Evolutionary conservation across 495 filamentous ascomycete genomes (phyloP).

Genomic region (Penicillium flavigenum): DNA sequence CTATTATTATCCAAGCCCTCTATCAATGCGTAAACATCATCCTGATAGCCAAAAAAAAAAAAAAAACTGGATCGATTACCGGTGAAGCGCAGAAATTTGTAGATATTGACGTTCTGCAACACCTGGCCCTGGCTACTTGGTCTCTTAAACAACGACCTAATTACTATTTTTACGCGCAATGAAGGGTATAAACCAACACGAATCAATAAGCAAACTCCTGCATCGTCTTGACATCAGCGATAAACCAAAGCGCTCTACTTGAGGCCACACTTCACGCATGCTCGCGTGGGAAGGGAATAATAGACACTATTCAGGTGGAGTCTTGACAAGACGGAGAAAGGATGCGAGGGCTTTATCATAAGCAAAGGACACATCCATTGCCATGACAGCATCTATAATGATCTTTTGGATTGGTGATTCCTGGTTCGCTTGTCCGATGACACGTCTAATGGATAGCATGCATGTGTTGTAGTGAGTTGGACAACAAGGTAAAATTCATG

Average conservation of each 20-base stretch:
- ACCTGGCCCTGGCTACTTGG: no score
- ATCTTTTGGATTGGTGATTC: background rate
- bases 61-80: no score
- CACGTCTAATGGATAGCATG: background rate
- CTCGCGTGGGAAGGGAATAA: conserved; percentile 28
- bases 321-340: conserved; percentile 23
- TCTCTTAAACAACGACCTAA: background rate
- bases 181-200: conserved; percentile 17
- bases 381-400: background rate
- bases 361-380: conserved; percentile 18
- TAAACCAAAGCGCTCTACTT: conserved; percentile 35
- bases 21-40: no score
- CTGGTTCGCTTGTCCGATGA: background rate
- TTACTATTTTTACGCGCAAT: background rate
- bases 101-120: no score
- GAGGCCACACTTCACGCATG: conserved; percentile 37
- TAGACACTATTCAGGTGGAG: conserved; percentile 21
- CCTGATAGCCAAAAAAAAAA: no score
- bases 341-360: conserved; percentile 20
- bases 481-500: background rate
- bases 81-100: no score
- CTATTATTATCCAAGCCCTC: no score
- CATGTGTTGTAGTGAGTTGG: background rate
- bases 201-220: conserved; percentile 8
- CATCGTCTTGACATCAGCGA: conserved; percentile 12